A percentile compares a stretch with the other conserved stretches of the same genome.
These are phyloP conservation scores for Aphanoascus verrucosus DNA, from an alignment of 2,329 filamentous ascomycete species.

Conservation along the genomic window DNA sequence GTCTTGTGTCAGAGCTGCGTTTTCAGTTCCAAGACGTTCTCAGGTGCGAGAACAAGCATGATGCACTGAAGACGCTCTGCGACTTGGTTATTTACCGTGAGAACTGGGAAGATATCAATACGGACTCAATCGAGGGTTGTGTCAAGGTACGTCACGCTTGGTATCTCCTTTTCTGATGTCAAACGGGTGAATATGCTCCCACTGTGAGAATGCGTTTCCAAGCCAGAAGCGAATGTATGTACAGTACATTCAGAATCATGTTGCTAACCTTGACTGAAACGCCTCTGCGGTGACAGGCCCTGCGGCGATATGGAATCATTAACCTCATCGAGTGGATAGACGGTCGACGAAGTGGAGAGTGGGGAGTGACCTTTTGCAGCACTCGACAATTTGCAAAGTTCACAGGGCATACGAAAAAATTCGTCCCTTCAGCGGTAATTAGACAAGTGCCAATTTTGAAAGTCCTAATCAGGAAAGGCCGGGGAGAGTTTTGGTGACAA, in stretches of 20 bases:
- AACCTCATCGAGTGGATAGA: conserved; percentile 11
- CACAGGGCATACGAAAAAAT: conserved; percentile 2
- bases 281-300: background rate
- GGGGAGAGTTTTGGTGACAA: background rate
- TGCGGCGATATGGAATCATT: background rate
- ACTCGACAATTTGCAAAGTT: background rate
- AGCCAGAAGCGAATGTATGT: no score
- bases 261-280: background rate
- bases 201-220: no score
- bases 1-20: background rate
- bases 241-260: no score
- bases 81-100: background rate
- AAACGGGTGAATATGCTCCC: background rate
- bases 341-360: background rate
- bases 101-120: background rate
- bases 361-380: background rate
- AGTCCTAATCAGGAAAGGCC: background rate
- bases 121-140: background rate
- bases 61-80: conserved; percentile 1
- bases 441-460: conserved; percentile 6
- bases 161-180: background rate
- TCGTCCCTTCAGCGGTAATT: conserved; percentile 1
- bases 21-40: background rate
- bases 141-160: background rate
- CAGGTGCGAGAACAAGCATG: background rate